Percentiles rank a stretch among this genome's conserved stretches.
Evolutionary conservation across 495 filamentous ascomycete genomes (phyloP).

Genomic region (Margaritispora aquatica): DNA sequence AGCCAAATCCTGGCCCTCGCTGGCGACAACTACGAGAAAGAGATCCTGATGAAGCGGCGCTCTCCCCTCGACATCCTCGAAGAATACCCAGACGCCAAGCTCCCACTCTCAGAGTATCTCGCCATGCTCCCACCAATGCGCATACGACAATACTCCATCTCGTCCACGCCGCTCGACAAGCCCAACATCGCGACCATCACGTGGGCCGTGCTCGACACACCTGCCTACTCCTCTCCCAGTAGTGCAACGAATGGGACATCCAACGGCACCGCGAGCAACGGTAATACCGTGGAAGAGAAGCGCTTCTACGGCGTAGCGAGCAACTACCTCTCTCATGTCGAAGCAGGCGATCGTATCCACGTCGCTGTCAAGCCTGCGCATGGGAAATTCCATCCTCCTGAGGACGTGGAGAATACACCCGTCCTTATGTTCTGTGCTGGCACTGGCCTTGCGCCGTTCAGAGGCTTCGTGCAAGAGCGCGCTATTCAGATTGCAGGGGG

Average conservation of each 20-base stretch:
- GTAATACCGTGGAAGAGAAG: background rate
- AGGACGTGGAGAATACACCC: slow-evolving; percentile 45
- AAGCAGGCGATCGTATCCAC: slow-evolving; percentile 40
- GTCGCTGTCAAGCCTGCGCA: slow-evolving; percentile 40
- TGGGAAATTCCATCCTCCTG: slow-evolving; percentile 56
- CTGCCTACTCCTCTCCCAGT: slow-evolving; percentile 44
- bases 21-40: slow-evolving; percentile 40
- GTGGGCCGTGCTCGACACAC: slow-evolving; percentile 55
- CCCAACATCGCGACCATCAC: slow-evolving; percentile 56
- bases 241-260: no score
- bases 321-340: slow-evolving; percentile 42
- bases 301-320: slow-evolving; percentile 34
- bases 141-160: slow-evolving; percentile 73
- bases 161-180: slow-evolving; percentile 61
- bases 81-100: slow-evolving; percentile 43
- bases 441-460: slow-evolving; percentile 49
- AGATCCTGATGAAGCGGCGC: slow-evolving; percentile 50
- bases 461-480: slow-evolving; percentile 51
- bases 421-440: slow-evolving; percentile 57
- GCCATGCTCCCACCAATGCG: slow-evolving; percentile 68
- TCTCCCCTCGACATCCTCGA: slow-evolving; percentile 62
- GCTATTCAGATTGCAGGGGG: slow-evolving; percentile 34
- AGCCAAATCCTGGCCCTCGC: slow-evolving; percentile 41
- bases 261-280: no score
- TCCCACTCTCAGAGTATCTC: slow-evolving; percentile 58